A percentile compares a stretch with the other conserved stretches of the same genome.
phyloP scores from a whole-genome alignment of 2,329 filamentous ascomycete genomes.

The Paramyrothecium roridum region DNA sequence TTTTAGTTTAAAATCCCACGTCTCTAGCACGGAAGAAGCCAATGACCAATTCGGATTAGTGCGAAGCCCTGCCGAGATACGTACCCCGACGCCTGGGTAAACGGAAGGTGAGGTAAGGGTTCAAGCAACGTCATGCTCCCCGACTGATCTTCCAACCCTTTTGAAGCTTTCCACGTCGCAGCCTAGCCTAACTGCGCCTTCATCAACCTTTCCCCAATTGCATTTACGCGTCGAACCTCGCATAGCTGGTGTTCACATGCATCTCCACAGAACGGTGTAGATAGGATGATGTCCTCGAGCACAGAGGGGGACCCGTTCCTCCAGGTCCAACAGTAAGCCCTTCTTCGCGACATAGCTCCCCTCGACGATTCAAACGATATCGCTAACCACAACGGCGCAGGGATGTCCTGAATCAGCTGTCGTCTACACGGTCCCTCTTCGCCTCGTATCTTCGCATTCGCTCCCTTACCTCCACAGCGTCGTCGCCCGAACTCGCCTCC shows the following conservation, averaged over 20 bases:
- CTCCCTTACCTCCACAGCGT: conserved; percentile 68
- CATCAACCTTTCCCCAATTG: neutral
- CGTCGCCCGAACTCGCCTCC: conserved; percentile 80
- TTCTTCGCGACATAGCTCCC: conserved; percentile 1
- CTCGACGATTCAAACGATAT: conserved; percentile 1
- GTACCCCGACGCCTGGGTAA: no score
- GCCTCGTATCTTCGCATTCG: conserved; percentile 94
- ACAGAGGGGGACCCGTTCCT: conserved; percentile 69
- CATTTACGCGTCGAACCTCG: neutral
- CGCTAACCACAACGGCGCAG: conserved; percentile 41
- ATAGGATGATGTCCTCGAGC: conserved; percentile 64
- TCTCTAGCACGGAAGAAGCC: neutral
- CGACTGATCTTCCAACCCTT: conserved; percentile 6
- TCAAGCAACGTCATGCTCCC: conserved; percentile 22
- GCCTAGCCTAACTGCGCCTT: conserved; percentile 4
- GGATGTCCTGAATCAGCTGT: conserved; percentile 83
- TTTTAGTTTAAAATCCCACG: conserved; percentile 4
- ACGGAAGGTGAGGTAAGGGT: neutral
- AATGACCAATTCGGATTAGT: no score
- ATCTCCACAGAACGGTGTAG: conserved; percentile 10
- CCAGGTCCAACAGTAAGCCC: conserved; percentile 64
- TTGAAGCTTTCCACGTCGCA: conserved; percentile 14
- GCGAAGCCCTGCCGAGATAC: no score
- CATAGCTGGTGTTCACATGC: conserved; percentile 11
- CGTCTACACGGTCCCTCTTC: conserved; percentile 80